These are phyloP conservation scores for Candida sonorensis DNA, from an alignment of 805 yeast genomes.

Conservation along the genomic window DNA sequence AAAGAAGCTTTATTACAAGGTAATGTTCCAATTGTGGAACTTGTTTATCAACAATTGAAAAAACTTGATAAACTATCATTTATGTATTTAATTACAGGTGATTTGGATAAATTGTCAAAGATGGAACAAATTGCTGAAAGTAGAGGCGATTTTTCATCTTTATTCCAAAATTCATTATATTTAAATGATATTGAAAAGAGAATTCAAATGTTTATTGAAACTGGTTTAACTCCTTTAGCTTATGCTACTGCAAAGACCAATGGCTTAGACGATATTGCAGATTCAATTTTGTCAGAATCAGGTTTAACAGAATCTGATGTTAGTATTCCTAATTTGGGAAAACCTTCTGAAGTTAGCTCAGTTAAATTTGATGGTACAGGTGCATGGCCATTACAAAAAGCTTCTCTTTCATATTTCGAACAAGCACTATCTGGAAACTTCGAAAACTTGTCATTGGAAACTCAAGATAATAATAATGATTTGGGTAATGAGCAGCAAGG, in stretches of 20 bases:
- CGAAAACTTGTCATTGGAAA: constrained; percentile 54
- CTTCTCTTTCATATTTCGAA: constrained; percentile 76
- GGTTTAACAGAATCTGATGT: constrained; percentile 60
- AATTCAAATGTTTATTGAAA: constrained; percentile 62
- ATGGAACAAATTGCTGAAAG: constrained; percentile 89
- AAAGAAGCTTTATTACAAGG: constrained; percentile 88
- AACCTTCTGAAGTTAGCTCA: constrained; percentile 36
- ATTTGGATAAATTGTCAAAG: constrained; percentile 61
- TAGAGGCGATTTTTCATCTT: constrained; percentile 72
- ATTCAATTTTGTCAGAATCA: constrained; percentile 60
- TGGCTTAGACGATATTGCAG: constrained; percentile 73
- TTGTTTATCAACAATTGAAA: constrained; percentile 81
- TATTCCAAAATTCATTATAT: constrained; percentile 78
- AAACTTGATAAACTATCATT: constrained; percentile 86
- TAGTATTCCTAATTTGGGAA: constrained; percentile 31
- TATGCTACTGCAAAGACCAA: constrained; percentile 86
- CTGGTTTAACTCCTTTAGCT: constrained; percentile 83
- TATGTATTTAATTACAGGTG: constrained; percentile 81
- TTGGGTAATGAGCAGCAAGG: constrained; percentile 9
- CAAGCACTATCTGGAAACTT: constrained; percentile 74
- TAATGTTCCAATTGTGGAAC: constrained; percentile 75
- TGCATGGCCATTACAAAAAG: constrained; percentile 80
- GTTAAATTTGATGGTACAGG: constrained; percentile 38
- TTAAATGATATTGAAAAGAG: constrained; percentile 70
- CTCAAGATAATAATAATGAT: constrained; percentile 6